Evolutionary conservation across 495 filamentous ascomycete genomes (phyloP), one percentile per base, ranked within the genome.

Genomic region (Poronia punctata): DNA sequence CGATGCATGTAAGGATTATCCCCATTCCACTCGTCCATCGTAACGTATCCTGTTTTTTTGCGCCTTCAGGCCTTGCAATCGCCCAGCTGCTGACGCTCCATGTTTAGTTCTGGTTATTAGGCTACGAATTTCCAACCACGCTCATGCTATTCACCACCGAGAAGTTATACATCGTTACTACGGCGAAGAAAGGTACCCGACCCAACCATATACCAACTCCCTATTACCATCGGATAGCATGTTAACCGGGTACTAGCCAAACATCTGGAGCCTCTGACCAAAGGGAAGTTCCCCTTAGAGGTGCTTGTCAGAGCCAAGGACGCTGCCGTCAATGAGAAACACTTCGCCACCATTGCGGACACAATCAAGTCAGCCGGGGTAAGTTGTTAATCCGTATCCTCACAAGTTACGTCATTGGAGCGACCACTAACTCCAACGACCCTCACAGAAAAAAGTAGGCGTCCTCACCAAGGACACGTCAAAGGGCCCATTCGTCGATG

Each of bases 111-210:
- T 99, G 92, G 92, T 74, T 99, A 34, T 76, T 99, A 43, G 92
- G 92, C 48, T 99, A 97, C 71, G 92, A 99, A 58, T 99, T 99
- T 53, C 92, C 92, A 29, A 87, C 92, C 10, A 97, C 92, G 0
- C 72, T 97, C 27, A 83, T 99, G 63, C 72, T 99, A 30, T 74
- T 97, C 52, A 96, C 93, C 7, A 76, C 79, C 35, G 93, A 97
- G 38, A 74, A 76, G 38, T 67, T 97, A 46, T 90, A 88, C 60
- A 79, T 96, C 35, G 81, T 97, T 39, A 97, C 93, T 2, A 97
- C 92, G 8, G 80, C 86, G 14, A 99, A 99, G 67, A 99, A 99
- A 79, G 88, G 89, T 92, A 53, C n/a, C n/a, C n/a, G n/a, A n/a
- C n/a, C n/a, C n/a, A n/a, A n/a, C n/a, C n/a, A n/a, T n/a, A n/a